These are phyloP conservation scores for Solanum clarkiae DNA, from an alignment of 257 asterid species.

Conservation along the genomic window DNA sequence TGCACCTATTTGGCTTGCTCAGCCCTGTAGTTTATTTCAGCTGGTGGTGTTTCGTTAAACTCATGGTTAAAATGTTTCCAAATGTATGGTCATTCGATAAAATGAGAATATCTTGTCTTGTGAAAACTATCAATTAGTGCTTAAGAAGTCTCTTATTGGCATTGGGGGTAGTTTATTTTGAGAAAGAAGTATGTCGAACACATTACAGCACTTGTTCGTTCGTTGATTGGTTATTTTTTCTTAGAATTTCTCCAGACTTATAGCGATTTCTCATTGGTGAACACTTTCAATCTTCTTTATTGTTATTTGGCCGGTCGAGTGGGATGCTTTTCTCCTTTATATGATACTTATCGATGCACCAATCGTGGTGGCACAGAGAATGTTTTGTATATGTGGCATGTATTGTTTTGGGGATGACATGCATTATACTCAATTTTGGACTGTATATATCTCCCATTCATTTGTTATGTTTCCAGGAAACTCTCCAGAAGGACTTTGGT, in stretches of 20 bases:
- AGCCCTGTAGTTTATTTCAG: not conserved
- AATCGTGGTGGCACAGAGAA: not conserved
- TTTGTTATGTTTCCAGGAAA: conserved; percentile 46
- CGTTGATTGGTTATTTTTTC: not conserved
- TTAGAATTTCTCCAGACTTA: not conserved
- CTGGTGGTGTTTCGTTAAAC: not conserved
- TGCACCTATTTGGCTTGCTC: not conserved
- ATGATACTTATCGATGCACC: not conserved
- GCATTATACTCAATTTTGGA: not conserved
- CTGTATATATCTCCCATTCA: not conserved
- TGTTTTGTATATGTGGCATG: not conserved
- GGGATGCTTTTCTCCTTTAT: not conserved
- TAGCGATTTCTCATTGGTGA: not conserved
- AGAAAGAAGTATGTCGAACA: not conserved
- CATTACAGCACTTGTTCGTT: not conserved
- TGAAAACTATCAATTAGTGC: not conserved
- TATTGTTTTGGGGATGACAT: not conserved
- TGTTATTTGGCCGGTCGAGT: not conserved
- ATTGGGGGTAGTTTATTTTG: not conserved
- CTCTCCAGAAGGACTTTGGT: conserved; percentile 90
- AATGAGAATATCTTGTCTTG: not conserved
- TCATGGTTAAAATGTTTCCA: not conserved
- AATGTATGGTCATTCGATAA: not conserved
- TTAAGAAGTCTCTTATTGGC: not conserved
- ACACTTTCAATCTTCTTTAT: not conserved